Conservation (phyloP, 768 basidiomycete genomes). For the Dentipellis sp. region DNA sequence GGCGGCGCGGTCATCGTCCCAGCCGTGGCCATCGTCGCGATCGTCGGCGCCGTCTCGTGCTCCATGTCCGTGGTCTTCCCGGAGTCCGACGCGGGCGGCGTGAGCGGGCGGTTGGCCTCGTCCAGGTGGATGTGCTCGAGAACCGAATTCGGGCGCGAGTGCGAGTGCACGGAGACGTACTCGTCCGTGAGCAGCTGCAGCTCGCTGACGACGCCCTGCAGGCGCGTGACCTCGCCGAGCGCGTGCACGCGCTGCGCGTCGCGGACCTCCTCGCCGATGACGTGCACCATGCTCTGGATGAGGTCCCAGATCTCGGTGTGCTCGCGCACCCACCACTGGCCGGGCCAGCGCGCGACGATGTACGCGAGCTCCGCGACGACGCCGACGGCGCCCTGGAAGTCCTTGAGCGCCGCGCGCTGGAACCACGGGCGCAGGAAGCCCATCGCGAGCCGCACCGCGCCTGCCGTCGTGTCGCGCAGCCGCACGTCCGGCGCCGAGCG, state of each 20-base stretch:
- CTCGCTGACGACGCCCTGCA: conserved; percentile 41
- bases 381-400: conserved; percentile 29
- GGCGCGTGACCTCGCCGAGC: conserved; percentile 36
- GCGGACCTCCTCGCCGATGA: conserved; percentile 58
- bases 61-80: background rate
- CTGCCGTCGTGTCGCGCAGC: conserved; percentile 56
- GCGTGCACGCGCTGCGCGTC: conserved; percentile 34
- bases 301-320: conserved; percentile 54
- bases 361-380: conserved; percentile 27
- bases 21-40: background rate
- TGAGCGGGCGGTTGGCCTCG: background rate
- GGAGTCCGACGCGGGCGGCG: background rate
- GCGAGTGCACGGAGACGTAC: conserved; percentile 22
- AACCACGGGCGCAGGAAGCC: conserved; percentile 66
- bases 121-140: conserved; percentile 7
- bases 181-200: conserved; percentile 37
- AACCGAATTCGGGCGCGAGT: conserved; percentile 13
- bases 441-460: conserved; percentile 59
- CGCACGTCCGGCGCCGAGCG: conserved; percentile 44
- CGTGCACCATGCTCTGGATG: conserved; percentile 46
- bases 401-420: conserved; percentile 35
- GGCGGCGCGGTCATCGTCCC: background rate
- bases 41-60: background rate
- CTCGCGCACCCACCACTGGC: conserved; percentile 57
- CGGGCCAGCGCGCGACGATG: conserved; percentile 45